Base-by-base conservation (phyloP, 306 rosid genomes). In the Bauhinia variegata region DNA sequence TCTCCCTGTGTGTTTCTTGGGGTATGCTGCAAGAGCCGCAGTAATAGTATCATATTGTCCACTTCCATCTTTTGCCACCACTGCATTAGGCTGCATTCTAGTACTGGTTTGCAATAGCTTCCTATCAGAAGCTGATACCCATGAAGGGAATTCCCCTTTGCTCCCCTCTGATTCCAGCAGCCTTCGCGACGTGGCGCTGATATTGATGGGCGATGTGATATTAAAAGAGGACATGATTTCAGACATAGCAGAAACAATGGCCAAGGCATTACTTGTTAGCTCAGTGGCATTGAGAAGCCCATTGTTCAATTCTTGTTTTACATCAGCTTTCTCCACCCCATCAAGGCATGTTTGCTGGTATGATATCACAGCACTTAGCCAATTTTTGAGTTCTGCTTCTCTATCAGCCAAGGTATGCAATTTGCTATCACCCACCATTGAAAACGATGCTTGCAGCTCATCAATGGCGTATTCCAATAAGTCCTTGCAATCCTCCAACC, bases 11-110 rank as follows among this genome's bases (percentile, higher is more conserved):
- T 1, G 31, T 28, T 13, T 48, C 66, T 66, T 81, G 11, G 85
- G 89, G 72, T 79, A 79, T n/a, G 85, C 75, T 1, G 68, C 78
- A 10, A 85, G 68, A 7, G 85, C 87, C 5, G 72, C 87, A 1
- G 49, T 70, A 28, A 85, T 82, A 51, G 64, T 82, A 8, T 59
- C 82, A 59, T 17, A 85, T 7, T 74, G 70, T 6, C 87, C 87
- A 19, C 81, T 82, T 5, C 89, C 85, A 46, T 85, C 89, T 63
- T 85, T 59, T 32, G 89, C 89, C 6, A 85, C 87, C 10, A 85
- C 65, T 0, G 56, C 85, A 16, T 85, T 71, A 9, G 87, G 83
- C 42, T 0, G 64, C 12, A 19, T 50, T 18, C 0, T 57, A 74
- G 5, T 30, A 60, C 6, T 38, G 4, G 12, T 43, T 1, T 75